Percentiles rank a stretch among this genome's conserved stretches.
phyloP scores from a whole-genome alignment of 2,329 filamentous ascomycete genomes.

The Scytalidium lignicola region DNA sequence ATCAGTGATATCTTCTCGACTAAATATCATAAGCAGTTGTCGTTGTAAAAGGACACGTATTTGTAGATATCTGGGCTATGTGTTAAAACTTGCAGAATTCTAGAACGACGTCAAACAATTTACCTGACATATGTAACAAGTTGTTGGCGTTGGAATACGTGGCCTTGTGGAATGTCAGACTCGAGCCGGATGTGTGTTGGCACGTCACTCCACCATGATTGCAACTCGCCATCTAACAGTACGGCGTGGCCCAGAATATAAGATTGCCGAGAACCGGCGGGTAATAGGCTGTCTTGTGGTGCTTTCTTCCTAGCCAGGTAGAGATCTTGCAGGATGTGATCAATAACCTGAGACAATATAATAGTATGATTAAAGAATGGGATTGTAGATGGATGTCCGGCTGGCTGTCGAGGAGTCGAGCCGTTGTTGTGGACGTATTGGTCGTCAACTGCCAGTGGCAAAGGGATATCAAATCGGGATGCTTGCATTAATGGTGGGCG shows the following conservation, averaged over 20 bases:
- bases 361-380: constrained; percentile 42
- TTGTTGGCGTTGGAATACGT: background rate
- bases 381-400: constrained; percentile 20
- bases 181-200: background rate
- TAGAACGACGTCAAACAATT: background rate
- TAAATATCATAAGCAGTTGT: background rate
- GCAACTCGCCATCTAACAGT: background rate
- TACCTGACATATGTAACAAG: background rate
- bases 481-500: constrained; percentile 12
- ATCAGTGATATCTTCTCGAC: background rate
- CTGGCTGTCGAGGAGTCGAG: constrained; percentile 12
- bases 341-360: background rate
- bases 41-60: background rate
- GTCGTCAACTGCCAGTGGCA: constrained; percentile 26
- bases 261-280: too few species aligned
- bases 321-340: background rate
- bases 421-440: constrained; percentile 16
- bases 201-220: background rate
- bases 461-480: constrained; percentile 1
- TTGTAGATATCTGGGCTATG: background rate
- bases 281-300: background rate
- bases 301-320: background rate
- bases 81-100: background rate
- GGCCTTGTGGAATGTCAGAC: background rate
- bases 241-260: background rate